A percentile compares a stretch with the other conserved stretches of the same genome.
These are phyloP conservation scores for Verticillium tricorpus DNA, from an alignment of 2,329 filamentous ascomycete genomes.

Conservation along the genomic window DNA sequence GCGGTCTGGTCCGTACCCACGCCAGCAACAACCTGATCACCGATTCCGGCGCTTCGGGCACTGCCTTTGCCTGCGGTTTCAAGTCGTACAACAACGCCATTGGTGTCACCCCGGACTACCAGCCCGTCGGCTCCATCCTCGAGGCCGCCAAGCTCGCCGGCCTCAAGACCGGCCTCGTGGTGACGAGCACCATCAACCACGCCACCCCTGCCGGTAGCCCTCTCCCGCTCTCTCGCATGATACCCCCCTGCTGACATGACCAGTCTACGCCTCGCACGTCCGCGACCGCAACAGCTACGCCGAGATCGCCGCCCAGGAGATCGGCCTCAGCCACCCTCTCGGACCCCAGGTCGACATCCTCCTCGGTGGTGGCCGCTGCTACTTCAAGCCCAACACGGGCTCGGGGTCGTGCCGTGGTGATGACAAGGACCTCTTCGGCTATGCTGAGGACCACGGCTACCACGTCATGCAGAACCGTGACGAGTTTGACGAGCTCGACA, in stretches of 20 bases:
- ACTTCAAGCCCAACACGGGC: conserved; percentile 32
- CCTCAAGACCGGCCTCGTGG: conserved; percentile 35
- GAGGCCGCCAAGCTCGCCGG: conserved; percentile 33
- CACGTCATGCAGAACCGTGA: conserved; percentile 28
- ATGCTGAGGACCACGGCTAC: conserved; percentile 27
- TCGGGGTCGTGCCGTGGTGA: conserved; percentile 30
- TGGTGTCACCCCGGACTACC: conserved; percentile 24
- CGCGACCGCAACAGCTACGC: conserved; percentile 25
- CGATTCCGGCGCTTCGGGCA: conserved; percentile 34
- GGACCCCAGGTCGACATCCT: conserved; percentile 31
- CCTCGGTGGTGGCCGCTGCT: conserved; percentile 34
- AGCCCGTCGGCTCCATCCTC: conserved; percentile 31
- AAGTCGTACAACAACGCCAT: conserved; percentile 34
- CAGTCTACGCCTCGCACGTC: conserved; percentile 27
- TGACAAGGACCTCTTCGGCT: conserved; percentile 28
- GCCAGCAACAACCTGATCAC: conserved; percentile 30
- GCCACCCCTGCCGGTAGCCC: conserved; percentile 22
- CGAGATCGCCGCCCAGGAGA: conserved; percentile 32
- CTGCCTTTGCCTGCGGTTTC: conserved; percentile 32
- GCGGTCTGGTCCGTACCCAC: conserved; percentile 23
- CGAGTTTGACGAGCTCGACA: conserved; percentile 25
- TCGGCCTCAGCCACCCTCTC: conserved; percentile 32
- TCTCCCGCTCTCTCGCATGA: not conserved
- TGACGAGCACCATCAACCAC: conserved; percentile 34
- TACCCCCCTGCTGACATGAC: not conserved